phyloP scores from a whole-genome alignment of 169 alveolate genomes.

The Theileria annulata region DNA sequence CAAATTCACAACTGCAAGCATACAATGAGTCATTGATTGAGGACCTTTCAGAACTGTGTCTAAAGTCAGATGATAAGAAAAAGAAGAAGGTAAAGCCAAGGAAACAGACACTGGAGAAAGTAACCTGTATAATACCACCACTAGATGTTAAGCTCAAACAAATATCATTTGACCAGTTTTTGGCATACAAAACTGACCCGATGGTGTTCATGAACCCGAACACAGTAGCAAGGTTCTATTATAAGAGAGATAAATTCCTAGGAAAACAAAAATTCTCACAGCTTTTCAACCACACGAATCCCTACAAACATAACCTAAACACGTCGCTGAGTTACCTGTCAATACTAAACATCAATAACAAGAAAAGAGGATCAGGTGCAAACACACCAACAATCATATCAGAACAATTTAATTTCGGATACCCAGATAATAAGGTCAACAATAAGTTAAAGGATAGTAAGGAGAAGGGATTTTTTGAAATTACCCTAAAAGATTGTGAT shows the following conservation, averaged over 20 bases:
- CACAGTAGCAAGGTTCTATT: conserved; percentile 26
- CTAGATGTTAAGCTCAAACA: conserved; percentile 36
- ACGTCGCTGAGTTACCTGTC: conserved; percentile 54
- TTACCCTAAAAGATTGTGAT: neutral
- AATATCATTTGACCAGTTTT: conserved; percentile 39
- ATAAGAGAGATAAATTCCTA: conserved; percentile 7
- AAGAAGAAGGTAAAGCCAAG: conserved; percentile 57
- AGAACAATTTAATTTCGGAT: neutral
- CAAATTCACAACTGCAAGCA: conserved; percentile 17
- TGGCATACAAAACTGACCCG: conserved; percentile 51
- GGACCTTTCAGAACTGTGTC: conserved; percentile 23
- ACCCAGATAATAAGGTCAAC: neutral
- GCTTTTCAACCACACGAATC: conserved; percentile 7
- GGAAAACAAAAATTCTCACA: conserved; percentile 34
- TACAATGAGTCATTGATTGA: conserved; percentile 12
- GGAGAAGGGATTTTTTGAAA: no score
- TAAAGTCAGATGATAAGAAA: conserved; percentile 39
- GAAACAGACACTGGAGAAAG: conserved; percentile 42
- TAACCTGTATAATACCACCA: conserved; percentile 61
- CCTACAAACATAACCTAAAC: conserved; percentile 40
- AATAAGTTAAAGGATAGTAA: neutral
- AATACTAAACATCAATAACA: conserved; percentile 36
- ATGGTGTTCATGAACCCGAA: conserved; percentile 42
- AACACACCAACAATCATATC: neutral
- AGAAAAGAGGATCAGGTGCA: neutral